These are phyloP conservation scores for Forsythia suspensa DNA, from an alignment of 257 asterid genomes.

Conservation along the genomic window DNA sequence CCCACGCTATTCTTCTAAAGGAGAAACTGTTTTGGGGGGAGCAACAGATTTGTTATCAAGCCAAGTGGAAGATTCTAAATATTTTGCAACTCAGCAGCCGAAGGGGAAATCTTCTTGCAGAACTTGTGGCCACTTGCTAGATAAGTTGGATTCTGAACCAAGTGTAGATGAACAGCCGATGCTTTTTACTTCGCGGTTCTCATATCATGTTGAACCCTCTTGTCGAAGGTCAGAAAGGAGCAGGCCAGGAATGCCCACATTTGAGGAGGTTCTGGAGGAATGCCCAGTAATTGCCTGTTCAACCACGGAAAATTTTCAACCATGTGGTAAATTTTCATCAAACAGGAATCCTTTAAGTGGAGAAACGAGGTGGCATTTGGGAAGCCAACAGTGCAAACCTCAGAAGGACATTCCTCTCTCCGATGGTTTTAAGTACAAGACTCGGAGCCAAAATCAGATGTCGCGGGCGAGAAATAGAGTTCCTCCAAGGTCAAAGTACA, in stretches of 20 bases:
- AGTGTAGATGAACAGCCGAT: slow-evolving; percentile 30
- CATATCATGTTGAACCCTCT: slow-evolving; percentile 33
- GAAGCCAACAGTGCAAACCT: slow-evolving; percentile 31
- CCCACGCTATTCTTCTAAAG: slow-evolving; percentile 23
- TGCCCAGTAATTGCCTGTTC: slow-evolving; percentile 19
- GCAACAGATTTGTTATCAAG: slow-evolving; percentile 20
- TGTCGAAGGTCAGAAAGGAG: slow-evolving; percentile 40
- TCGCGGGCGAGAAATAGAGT: slow-evolving; percentile 36
- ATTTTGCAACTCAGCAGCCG: slow-evolving; percentile 22
- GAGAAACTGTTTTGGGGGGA: slow-evolving; percentile 28
- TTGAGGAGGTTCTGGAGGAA: slow-evolving; percentile 31
- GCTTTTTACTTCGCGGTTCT: slow-evolving; percentile 29
- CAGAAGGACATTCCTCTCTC: slow-evolving; percentile 33
- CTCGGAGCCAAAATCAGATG: slow-evolving; percentile 40
- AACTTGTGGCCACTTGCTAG: slow-evolving; percentile 55
- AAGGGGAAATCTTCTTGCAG: slow-evolving; percentile 44
- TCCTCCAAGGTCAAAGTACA: slow-evolving; percentile 40
- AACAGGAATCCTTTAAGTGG: slow-evolving; percentile 33
- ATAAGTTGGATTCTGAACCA: slow-evolving; percentile 27
- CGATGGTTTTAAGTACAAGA: slow-evolving; percentile 28
- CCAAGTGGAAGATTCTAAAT: slow-evolving; percentile 26
- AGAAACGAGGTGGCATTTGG: slow-evolving; percentile 33
- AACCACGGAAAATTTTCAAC: slow-evolving; percentile 18
- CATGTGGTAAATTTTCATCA: slow-evolving; percentile 23
- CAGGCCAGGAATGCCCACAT: slow-evolving; percentile 28